Conservation (phyloP, 2,329 filamentous ascomycete genomes). For the Xylaria sp. region DNA sequence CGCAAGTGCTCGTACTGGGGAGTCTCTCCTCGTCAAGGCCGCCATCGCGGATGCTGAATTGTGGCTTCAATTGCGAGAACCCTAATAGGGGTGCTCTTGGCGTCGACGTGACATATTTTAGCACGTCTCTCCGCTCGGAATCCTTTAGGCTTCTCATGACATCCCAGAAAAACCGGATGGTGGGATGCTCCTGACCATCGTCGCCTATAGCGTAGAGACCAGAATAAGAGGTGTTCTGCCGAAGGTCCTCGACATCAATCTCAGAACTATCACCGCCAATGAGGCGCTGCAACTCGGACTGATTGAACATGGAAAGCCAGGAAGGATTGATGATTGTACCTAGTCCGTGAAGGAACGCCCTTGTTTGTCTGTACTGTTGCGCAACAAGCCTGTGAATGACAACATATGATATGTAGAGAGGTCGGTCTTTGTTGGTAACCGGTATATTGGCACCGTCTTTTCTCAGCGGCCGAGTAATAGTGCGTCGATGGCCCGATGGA, state of each 20-base stretch:
- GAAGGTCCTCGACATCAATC: slow-evolving; percentile 82
- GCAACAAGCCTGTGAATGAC: slow-evolving; percentile 78
- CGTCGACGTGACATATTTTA: slow-evolving; percentile 94
- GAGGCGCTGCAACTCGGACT: slow-evolving; percentile 86
- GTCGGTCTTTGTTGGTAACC: slow-evolving; percentile 87
- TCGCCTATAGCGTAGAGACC: slow-evolving; percentile 88
- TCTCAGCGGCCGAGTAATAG: slow-evolving; percentile 69
- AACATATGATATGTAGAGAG: slow-evolving; percentile 91
- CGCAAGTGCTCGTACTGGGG: slow-evolving; percentile 92
- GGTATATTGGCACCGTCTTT: slow-evolving; percentile 67
- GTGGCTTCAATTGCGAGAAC: slow-evolving; percentile 77
- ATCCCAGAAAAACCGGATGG: slow-evolving; percentile 83
- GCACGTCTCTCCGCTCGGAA: slow-evolving; percentile 71
- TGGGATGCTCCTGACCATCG: slow-evolving; percentile 79
- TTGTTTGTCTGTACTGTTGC: slow-evolving; percentile 76
- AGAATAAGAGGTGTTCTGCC: slow-evolving; percentile 77
- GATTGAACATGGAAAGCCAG: slow-evolving; percentile 99
- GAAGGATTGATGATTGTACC: slow-evolving; percentile 81
- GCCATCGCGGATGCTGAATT: slow-evolving; percentile 84
- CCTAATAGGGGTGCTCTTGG: slow-evolving; percentile 84
- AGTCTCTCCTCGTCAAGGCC: slow-evolving; percentile 70
- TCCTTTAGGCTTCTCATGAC: slow-evolving; percentile 75
- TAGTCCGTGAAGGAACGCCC: slow-evolving; percentile 81
- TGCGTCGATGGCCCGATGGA: slow-evolving; percentile 46
- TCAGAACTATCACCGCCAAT: slow-evolving; percentile 81